Conservation (phyloP, 208 protist species). For the Vickermania spadyakhi region DNA sequence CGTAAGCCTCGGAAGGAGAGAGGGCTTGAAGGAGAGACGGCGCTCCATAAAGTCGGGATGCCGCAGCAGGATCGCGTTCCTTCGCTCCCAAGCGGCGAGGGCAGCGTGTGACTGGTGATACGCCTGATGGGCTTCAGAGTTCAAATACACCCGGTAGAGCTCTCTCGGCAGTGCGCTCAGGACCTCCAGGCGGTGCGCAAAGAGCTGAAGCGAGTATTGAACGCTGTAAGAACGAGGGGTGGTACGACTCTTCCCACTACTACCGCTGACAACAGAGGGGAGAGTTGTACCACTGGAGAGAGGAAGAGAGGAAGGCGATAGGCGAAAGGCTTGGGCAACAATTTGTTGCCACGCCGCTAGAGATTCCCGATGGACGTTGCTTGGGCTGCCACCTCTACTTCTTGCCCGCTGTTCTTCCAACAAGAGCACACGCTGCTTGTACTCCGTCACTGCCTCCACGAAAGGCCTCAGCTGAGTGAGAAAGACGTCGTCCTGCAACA, state of each 20-base stretch:
- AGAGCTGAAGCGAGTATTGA: slow-evolving; percentile 15
- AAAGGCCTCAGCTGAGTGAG: neutral
- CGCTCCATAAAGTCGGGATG: slow-evolving; percentile 4
- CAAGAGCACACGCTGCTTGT: neutral
- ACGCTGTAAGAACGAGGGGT: neutral
- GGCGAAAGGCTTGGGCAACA: neutral
- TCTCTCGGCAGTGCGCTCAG: slow-evolving; percentile 65
- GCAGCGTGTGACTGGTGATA: slow-evolving; percentile 69
- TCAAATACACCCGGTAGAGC: slow-evolving; percentile 51
- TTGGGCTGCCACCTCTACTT: neutral
- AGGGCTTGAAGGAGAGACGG: slow-evolving; percentile 84
- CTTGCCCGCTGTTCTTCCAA: neutral
- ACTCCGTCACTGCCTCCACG: neutral
- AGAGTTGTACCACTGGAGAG: too few relatives aligned
- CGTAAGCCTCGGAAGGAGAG: too few relatives aligned
- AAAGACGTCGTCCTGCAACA: neutral
- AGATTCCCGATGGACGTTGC: neutral
- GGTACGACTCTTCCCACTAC: neutral
- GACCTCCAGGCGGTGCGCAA: slow-evolving; percentile 63
- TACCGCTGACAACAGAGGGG: neutral
- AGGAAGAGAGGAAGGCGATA: neutral
- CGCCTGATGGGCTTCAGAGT: slow-evolving; percentile 41
- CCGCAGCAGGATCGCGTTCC: slow-evolving; percentile 66
- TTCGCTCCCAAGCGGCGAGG: slow-evolving; percentile 65
- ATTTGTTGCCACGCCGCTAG: neutral